phyloP scores from a whole-genome alignment of 1,139 yeast genomes.

The Nakaseomyces bracarensis region DNA sequence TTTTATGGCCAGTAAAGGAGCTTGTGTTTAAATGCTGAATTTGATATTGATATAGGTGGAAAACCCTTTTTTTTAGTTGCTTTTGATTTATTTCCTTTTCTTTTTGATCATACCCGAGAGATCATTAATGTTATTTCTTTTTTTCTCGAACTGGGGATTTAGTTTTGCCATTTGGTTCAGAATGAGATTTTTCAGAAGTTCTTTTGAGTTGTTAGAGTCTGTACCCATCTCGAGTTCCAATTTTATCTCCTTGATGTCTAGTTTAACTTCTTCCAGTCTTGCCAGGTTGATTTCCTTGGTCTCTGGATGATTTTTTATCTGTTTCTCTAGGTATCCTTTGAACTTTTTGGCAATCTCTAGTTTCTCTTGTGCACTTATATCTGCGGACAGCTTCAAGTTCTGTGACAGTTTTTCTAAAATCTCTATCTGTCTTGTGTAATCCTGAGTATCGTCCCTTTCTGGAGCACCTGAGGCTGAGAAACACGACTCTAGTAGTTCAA shows the following conservation, averaged over 20 bases:
- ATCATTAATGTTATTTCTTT: conserved; percentile 40
- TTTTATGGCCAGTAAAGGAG: too few relatives aligned
- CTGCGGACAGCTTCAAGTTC: conserved; percentile 4
- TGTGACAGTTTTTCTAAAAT: conserved; percentile 1
- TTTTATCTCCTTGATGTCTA: conserved; percentile 5
- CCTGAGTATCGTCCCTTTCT: too few relatives aligned
- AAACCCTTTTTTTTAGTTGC: not conserved
- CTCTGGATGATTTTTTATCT: conserved; percentile 36
- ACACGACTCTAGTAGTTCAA: not conserved
- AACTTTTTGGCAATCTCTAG: conserved; percentile 3
- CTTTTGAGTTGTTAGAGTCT: conserved; percentile 1
- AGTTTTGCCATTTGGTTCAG: conserved; percentile 35
- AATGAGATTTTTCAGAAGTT: conserved; percentile 24
- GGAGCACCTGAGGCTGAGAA: not conserved
- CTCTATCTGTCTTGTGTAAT: conserved; percentile 3
- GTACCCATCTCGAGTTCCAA: conserved; percentile 1
- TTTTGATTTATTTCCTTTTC: conserved; percentile 32
- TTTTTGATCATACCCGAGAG: conserved; percentile 49
- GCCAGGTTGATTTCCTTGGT: conserved; percentile 2
- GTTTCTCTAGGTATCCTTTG: conserved; percentile 29
- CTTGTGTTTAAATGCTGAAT: too few relatives aligned
- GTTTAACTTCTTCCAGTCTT: conserved; percentile 5
- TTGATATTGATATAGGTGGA: too few relatives aligned
- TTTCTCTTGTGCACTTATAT: not conserved
- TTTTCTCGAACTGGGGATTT: conserved; percentile 14